Percentiles rank a stretch among this genome's conserved stretches.
phyloP scores from a whole-genome alignment of 2,329 filamentous ascomycete species.

The Fusarium chuoi region DNA sequence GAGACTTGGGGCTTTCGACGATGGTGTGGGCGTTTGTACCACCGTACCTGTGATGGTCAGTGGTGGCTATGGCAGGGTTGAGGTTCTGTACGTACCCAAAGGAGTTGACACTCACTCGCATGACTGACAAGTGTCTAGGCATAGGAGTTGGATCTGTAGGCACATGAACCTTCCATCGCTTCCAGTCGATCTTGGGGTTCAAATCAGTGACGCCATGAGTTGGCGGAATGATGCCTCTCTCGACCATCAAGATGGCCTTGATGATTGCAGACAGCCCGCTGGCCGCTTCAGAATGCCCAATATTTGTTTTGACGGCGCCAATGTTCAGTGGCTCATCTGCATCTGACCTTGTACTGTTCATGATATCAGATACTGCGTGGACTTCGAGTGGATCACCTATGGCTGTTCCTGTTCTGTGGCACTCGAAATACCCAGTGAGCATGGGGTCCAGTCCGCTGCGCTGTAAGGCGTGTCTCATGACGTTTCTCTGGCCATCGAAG shows the following conservation, averaged over 20 bases:
- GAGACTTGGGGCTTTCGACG: not conserved
- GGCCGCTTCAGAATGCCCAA: not conserved
- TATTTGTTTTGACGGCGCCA: not conserved
- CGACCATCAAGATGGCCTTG: not conserved
- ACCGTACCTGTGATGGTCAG: not conserved
- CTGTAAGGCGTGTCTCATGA: not conserved
- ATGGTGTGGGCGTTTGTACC: not conserved
- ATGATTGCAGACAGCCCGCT: not conserved
- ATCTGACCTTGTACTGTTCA: not conserved
- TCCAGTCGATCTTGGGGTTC: not conserved
- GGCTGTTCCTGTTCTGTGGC: not conserved
- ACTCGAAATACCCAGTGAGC: not conserved
- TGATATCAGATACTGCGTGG: not conserved
- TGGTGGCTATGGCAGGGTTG: not conserved
- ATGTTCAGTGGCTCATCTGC: not conserved
- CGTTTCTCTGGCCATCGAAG: not conserved
- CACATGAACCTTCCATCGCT: not conserved
- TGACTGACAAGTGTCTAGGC: not conserved
- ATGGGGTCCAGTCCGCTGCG: not conserved
- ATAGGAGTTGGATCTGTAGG: not conserved
- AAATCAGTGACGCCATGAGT: not conserved
- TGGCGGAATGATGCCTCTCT: not conserved
- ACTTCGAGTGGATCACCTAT: not conserved
- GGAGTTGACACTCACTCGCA: not conserved
- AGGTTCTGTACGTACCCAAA: not conserved